Evolutionary conservation across 306 rosid genomes (phyloP), one percentile per base, ranked within the genome.

Genomic region (Gillenia trifoliata): DNA sequence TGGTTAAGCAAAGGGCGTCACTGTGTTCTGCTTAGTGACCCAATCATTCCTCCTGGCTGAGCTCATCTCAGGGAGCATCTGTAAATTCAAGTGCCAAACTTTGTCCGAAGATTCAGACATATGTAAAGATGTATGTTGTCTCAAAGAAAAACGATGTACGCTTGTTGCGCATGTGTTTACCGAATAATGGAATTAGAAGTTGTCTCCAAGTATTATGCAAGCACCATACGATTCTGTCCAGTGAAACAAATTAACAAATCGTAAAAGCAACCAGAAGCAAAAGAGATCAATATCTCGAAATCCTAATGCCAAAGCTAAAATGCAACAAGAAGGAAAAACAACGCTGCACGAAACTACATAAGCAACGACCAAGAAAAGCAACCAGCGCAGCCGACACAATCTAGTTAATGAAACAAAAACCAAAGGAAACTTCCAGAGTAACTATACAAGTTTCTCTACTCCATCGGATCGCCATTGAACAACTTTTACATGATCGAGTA

Each of bases 1-100:
- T 94, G 45, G 87, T 64, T 55, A 94, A 86, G 82, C 98, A 92
- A 86, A 94, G 88, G 80, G 78, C 87, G 69, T 88, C 98, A 70
- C 64, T 94, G 88, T 94, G 97, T 45, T 43, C 50, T 70, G 83
- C 85, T 70, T 91, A 89, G 84, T 73, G 78, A 17, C 60, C 73
- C 66, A 71, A 55, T 43, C 54, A 33, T 74, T 57, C 70, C 76
- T 55, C 74, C 40, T 49, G 8, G 50, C 22, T 16, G 23, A 70
- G 50, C 64, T 70, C 50, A 23, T 54, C 16, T 33, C 49, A 28
- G 34, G 47, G 33, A 30, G 64, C 63, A 68, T 68, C 23, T 52
- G 64, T 31, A 31, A 54, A 52, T 26, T 49, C n/a, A 33, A 70
- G 22, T 52, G 31, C 15, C 64, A 54, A 54, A 34, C 33, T 59